These are phyloP conservation scores for Globisporangium polare DNA, from an alignment of 352 stramenopile genomes.

Conservation along the genomic window DNA sequence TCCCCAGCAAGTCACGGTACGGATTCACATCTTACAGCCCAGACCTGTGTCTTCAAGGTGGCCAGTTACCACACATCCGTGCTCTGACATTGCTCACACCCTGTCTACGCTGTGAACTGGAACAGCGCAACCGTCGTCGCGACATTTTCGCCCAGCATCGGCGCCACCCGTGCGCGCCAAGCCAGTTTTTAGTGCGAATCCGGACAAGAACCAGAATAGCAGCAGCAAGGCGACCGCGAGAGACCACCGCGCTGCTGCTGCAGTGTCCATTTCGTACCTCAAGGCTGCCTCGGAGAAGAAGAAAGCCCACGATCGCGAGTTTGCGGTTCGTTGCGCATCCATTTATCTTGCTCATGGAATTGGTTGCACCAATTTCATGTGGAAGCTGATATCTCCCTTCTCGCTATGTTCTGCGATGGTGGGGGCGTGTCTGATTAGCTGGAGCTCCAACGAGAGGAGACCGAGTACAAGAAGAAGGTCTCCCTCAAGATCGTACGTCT, in stretches of 20 bases:
- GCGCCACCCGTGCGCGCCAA: slow-evolving; percentile 42
- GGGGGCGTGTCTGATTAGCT: slow-evolving; percentile 18
- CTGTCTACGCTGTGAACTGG: no score
- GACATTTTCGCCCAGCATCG: slow-evolving; percentile 49
- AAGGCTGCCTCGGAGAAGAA: slow-evolving; percentile 57
- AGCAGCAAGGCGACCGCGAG: not conserved
- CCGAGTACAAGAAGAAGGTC: slow-evolving; percentile 71
- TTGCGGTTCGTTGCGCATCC: slow-evolving; percentile 36
- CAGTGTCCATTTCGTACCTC: slow-evolving; percentile 58
- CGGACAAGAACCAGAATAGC: slow-evolving; percentile 11
- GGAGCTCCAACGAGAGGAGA: slow-evolving; percentile 56
- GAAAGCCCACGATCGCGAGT: slow-evolving; percentile 59
- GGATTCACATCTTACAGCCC: not conserved
- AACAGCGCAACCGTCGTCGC: not conserved
- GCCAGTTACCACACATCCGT: no score
- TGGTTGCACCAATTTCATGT: not conserved
- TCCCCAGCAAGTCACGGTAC: not conserved
- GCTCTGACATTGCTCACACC: no score
- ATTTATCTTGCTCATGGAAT: not conserved
- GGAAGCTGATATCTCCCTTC: not conserved
- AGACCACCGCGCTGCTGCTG: slow-evolving; percentile 19
- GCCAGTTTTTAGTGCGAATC: slow-evolving; percentile 2
- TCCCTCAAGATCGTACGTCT: slow-evolving; percentile 54
- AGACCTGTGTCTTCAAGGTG: no score
- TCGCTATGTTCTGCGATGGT: not conserved